phyloP scores from a whole-genome alignment of 495 filamentous ascomycete species.

The Tricharina praecox region DNA sequence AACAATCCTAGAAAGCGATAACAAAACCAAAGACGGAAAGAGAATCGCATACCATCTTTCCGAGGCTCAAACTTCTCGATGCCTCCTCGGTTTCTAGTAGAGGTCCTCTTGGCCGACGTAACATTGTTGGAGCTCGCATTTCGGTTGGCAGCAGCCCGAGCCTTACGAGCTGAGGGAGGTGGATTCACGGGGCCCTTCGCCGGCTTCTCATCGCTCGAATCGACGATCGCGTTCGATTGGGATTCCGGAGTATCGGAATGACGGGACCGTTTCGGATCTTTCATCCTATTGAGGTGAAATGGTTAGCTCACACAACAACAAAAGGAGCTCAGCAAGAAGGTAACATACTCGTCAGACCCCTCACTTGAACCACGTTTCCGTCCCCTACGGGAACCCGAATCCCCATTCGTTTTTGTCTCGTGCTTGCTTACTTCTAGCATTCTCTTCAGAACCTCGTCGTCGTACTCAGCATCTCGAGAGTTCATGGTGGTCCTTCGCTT shows the following conservation, averaged over 20 bases:
- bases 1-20: no score
- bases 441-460: conserved; percentile 72
- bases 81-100: conserved; percentile 21
- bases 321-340: no score
- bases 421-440: conserved; percentile 93
- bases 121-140: conserved; percentile 12
- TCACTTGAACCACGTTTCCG: conserved; percentile 77
- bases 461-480: conserved; percentile 85
- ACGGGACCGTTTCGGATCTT: conserved; percentile 34
- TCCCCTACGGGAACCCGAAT: conserved; percentile 37
- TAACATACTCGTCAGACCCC: conserved; percentile 62
- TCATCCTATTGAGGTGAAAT: conserved; percentile 13
- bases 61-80: conserved; percentile 24
- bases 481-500: conserved; percentile 97
- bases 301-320: neutral
- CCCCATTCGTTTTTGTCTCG: conserved; percentile 37
- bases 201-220: conserved; percentile 25
- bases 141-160: conserved; percentile 17
- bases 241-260: conserved; percentile 26
- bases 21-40: conserved; percentile 5
- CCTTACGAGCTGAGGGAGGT: conserved; percentile 23
- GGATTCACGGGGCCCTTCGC: conserved; percentile 15
- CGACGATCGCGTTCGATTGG: conserved; percentile 17
- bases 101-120: conserved; percentile 22
- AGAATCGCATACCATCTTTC: conserved; percentile 21